Evolutionary conservation across 2,329 filamentous ascomycete species (phyloP).

Genomic region (Fusarium stilboides): DNA sequence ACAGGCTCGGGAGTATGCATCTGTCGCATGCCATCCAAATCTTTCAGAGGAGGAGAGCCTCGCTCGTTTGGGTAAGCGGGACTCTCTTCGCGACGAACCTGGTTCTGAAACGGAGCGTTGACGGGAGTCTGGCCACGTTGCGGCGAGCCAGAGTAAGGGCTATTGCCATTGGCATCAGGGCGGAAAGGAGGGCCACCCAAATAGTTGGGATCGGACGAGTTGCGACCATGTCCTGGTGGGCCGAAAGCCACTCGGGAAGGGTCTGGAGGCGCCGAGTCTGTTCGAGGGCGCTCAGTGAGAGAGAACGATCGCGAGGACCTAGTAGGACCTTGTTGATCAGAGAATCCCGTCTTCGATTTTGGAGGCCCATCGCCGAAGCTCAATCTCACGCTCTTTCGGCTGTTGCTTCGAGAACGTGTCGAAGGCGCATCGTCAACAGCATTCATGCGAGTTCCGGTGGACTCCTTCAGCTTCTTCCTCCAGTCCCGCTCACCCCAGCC

Average conservation of each 20-base stretch:
- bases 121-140: constrained; percentile 56
- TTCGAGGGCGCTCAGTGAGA: constrained; percentile 60
- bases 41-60: constrained; percentile 60
- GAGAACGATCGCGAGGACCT: constrained; percentile 69
- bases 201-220: constrained; percentile 63
- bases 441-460: constrained; percentile 85
- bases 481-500: constrained; percentile 90
- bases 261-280: constrained; percentile 67
- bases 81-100: constrained; percentile 65
- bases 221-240: constrained; percentile 60
- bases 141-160: constrained; percentile 52
- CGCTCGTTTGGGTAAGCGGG: constrained; percentile 72
- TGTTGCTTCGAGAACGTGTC: constrained; percentile 67
- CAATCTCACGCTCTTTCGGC: constrained; percentile 70
- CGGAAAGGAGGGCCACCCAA: constrained; percentile 46
- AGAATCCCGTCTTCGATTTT: constrained; percentile 68
- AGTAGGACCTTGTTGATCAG: constrained; percentile 66
- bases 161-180: constrained; percentile 46
- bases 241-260: constrained; percentile 56
- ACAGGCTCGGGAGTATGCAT: constrained; percentile 83
- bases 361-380: constrained; percentile 60
- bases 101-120: constrained; percentile 60
- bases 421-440: constrained; percentile 67
- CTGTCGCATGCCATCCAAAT: constrained; percentile 68
- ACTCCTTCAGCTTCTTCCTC: constrained; percentile 89